Conservation (phyloP, 306 rosid species). For the Vigna unguiculata region DNA sequence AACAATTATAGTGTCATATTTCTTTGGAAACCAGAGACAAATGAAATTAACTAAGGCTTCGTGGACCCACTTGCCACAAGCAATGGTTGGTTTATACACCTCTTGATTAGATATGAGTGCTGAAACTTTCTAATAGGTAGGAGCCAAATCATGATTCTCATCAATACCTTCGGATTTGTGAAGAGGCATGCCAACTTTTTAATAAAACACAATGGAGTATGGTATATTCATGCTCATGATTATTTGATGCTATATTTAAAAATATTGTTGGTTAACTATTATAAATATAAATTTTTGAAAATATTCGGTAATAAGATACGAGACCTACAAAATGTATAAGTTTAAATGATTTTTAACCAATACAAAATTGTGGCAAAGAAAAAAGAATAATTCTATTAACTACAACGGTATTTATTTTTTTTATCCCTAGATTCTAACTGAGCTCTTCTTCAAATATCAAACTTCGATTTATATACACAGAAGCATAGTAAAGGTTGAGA, state of each 20-base stretch:
- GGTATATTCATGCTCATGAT: too few species aligned
- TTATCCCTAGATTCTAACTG: not conserved
- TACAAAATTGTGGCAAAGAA: too few species aligned
- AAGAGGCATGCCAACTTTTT: not conserved
- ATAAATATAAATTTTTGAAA: too few species aligned
- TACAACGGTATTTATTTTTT: too few species aligned
- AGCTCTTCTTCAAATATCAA: too few species aligned
- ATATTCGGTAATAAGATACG: too few species aligned
- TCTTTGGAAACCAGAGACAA: not conserved
- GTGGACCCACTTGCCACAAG: not conserved
- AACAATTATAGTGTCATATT: too few species aligned
- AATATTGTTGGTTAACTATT: too few species aligned
- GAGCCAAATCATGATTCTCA: not conserved
- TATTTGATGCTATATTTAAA: too few species aligned
- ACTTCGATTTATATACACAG: not conserved
- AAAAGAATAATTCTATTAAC: too few species aligned
- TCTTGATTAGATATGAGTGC: not conserved
- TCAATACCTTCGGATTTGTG: not conserved
- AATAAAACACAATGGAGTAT: not conserved
- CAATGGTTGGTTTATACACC: not conserved
- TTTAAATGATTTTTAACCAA: too few species aligned
- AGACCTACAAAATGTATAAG: too few species aligned
- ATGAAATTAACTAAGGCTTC: not conserved
- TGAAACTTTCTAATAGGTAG: not conserved
- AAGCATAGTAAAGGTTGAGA: not conserved